These are phyloP conservation scores for Trichoderma sp. DNA, from an alignment of 2,329 filamentous ascomycete species.

Conservation along the genomic window DNA sequence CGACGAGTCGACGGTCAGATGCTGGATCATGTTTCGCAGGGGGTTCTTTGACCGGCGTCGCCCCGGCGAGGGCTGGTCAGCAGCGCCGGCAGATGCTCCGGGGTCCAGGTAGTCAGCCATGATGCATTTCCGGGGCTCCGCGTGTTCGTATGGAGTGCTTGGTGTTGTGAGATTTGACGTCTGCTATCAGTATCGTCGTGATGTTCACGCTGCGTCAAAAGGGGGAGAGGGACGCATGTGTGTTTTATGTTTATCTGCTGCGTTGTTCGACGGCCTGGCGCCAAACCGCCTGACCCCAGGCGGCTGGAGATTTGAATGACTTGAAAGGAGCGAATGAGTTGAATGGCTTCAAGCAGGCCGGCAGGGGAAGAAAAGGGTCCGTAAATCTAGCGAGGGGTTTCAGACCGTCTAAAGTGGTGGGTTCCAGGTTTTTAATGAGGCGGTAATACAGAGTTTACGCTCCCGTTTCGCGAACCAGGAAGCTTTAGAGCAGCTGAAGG, in stretches of 20 bases:
- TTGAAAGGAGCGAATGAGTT: conserved; percentile 16
- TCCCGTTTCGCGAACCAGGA: neutral
- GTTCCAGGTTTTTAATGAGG: conserved; percentile 2
- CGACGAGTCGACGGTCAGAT: conserved; percentile 34
- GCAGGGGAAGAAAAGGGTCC: conserved; percentile 18
- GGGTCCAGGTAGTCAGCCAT: conserved; percentile 33
- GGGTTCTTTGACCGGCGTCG: conserved; percentile 36
- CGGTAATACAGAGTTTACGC: neutral
- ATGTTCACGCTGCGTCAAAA: conserved; percentile 5
- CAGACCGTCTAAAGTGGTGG: conserved; percentile 6
- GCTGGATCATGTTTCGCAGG: conserved; percentile 38
- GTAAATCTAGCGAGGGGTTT: conserved; percentile 18
- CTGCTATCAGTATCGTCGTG: neutral
- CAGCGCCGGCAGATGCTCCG: conserved; percentile 24
- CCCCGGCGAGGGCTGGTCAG: conserved; percentile 26
- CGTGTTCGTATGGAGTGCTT: neutral
- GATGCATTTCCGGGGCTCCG: neutral
- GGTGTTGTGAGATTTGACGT: neutral
- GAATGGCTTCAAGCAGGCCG: conserved; percentile 7
- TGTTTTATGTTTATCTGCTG: conserved; percentile 13
- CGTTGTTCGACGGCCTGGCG: neutral
- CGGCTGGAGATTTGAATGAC: conserved; percentile 6
- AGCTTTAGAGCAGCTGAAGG: neutral
- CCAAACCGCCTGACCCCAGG: neutral
- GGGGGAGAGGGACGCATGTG: conserved; percentile 4